Percentiles rank a stretch among this genome's conserved stretches.
Conservation (phyloP, 306 rosid genomes). For the Lathyrus aphaca region DNA sequence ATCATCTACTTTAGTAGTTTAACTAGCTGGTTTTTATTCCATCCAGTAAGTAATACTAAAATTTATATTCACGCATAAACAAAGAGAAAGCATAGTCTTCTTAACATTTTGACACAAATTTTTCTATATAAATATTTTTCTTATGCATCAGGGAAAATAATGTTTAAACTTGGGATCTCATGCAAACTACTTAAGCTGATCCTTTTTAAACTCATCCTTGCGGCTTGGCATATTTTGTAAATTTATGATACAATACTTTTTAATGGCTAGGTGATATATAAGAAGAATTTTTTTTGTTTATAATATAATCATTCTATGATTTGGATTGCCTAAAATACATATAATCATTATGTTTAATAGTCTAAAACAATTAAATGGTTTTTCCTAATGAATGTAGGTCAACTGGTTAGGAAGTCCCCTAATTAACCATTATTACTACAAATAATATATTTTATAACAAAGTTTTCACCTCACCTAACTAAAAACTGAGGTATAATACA, state of each 20-base stretch:
- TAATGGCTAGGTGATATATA: background rate
- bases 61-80: conserved; percentile 8
- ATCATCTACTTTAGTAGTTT: conserved; percentile 36
- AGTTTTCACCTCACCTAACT: too few species aligned
- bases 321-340: conserved; percentile 30
- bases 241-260: conserved; percentile 18
- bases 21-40: conserved; percentile 20
- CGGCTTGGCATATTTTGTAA: conserved; percentile 14
- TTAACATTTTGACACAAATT: conserved; percentile 9
- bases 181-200: background rate
- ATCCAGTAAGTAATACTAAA: conserved; percentile 1
- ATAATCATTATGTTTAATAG: conserved; percentile 22
- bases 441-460: too few species aligned
- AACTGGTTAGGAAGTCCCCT: conserved; percentile 40
- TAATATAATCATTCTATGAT: conserved; percentile 32
- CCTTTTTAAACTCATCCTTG: background rate
- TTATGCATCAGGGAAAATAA: background rate
- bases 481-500: too few species aligned
- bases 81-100: conserved; percentile 24
- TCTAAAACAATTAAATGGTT: conserved; percentile 37
- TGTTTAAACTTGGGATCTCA: background rate
- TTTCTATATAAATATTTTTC: background rate
- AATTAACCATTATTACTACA: too few species aligned
- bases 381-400: conserved; percentile 37
- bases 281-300: background rate